These are phyloP conservation scores for Fusarium multiceps DNA, from an alignment of 2,329 filamentous ascomycete genomes.

Conservation along the genomic window DNA sequence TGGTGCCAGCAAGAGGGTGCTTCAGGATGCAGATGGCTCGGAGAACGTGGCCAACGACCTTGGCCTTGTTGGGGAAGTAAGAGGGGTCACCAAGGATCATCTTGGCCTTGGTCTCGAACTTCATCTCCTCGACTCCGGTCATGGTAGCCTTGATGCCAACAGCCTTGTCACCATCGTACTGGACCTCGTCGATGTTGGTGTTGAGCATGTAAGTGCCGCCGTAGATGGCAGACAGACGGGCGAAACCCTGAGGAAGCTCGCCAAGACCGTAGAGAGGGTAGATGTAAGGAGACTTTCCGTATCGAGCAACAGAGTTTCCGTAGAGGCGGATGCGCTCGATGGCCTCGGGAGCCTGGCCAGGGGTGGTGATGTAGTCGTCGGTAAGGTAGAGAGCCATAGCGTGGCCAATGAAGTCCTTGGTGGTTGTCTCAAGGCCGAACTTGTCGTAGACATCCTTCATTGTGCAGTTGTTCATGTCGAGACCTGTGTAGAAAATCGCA, in stretches of 20 bases:
- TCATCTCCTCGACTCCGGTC: slow-evolving; percentile 90
- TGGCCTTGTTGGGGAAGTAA: slow-evolving; percentile 92
- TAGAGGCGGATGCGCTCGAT: slow-evolving; percentile 95
- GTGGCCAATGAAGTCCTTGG: slow-evolving; percentile 96
- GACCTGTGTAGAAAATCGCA: slow-evolving; percentile 63
- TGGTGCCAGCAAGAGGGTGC: slow-evolving; percentile 91
- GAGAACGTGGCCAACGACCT: slow-evolving; percentile 87
- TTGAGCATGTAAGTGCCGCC: slow-evolving; percentile 99
- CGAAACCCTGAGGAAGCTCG: slow-evolving; percentile 97
- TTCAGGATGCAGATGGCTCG: slow-evolving; percentile 98
- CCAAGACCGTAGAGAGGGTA: slow-evolving; percentile 98
- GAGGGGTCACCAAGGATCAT: slow-evolving; percentile 96
- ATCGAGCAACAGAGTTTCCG: slow-evolving; percentile 96
- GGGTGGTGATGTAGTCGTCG: slow-evolving; percentile 83
- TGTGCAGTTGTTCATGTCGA: slow-evolving; percentile 80
- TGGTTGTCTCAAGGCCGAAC: slow-evolving; percentile 89
- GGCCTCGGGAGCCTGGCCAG: slow-evolving; percentile 81
- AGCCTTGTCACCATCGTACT: slow-evolving; percentile 88
- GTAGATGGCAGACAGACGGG: slow-evolving; percentile 96
- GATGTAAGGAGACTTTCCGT: slow-evolving; percentile 99
- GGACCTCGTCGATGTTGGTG: slow-evolving; percentile 89
- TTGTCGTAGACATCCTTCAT: slow-evolving; percentile 99
- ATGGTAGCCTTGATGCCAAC: slow-evolving; percentile 97
- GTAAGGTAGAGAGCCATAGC: slow-evolving; percentile 96
- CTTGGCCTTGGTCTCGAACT: slow-evolving; percentile 95